phyloP scores from a whole-genome alignment of 306 rosid genomes.

The Sphenostylis stenocarpa region DNA sequence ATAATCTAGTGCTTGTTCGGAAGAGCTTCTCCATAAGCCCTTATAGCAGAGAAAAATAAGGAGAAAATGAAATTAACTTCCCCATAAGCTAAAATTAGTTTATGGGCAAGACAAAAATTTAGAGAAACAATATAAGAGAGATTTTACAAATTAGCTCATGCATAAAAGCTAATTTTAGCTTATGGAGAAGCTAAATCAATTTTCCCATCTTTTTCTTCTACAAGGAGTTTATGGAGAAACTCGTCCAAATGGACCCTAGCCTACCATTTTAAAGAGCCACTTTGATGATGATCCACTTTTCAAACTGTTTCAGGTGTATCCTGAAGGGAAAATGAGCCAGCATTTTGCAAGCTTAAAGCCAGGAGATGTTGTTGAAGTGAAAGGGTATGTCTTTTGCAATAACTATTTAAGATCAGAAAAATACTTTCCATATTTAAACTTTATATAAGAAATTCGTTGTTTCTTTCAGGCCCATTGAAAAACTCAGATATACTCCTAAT shows the following conservation, averaged over 20 bases:
- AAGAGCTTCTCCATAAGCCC: no score
- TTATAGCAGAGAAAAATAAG: no score
- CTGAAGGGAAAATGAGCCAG: constrained; percentile 98
- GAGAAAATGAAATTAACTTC: no score
- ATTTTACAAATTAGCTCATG: no score
- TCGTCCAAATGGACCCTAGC: not conserved
- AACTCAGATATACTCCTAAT: constrained; percentile 83
- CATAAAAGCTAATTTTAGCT: no score
- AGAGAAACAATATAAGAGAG: no score
- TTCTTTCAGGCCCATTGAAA: constrained; percentile 88
- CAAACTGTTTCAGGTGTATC: constrained; percentile 69
- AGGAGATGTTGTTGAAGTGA: constrained; percentile 94
- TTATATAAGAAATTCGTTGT: constrained; percentile 18
- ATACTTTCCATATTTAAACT: constrained; percentile 30
- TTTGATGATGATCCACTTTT: constrained; percentile 14
- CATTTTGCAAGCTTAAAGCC: constrained; percentile 97
- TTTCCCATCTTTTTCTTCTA: no score
- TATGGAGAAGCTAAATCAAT: no score
- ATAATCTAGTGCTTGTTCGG: not conserved
- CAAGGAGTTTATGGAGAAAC: no score
- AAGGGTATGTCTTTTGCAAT: constrained; percentile 65
- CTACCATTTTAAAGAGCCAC: not conserved
- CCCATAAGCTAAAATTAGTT: no score
- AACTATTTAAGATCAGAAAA: constrained; percentile 10
- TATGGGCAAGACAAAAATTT: no score